Conservation (phyloP, 2,329 filamentous ascomycete species). For the Diaporthe humulicola region DNA sequence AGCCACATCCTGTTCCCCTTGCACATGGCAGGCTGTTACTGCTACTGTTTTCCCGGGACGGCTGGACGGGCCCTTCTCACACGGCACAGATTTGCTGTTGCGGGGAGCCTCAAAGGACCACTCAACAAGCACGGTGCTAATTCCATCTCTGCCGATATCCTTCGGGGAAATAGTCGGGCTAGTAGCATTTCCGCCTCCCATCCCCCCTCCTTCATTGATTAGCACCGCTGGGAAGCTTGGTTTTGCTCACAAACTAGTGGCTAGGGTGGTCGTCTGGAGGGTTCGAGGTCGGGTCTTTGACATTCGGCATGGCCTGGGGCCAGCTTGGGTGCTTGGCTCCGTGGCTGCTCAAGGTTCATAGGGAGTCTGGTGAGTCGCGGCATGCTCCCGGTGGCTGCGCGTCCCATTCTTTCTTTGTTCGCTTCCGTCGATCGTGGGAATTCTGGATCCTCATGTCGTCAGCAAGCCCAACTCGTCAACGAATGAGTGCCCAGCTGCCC, state of each 20-base stretch:
- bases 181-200: slow-evolving; percentile 10
- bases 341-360: slow-evolving; percentile 11
- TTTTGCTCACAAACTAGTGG: slow-evolving; percentile 3
- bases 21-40: not conserved
- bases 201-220: slow-evolving; percentile 2
- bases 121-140: not conserved
- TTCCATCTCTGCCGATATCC: not conserved
- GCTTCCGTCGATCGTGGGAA: not conserved
- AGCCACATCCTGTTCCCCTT: not conserved
- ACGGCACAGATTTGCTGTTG: not conserved
- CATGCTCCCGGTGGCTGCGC: slow-evolving; percentile 12
- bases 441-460: slow-evolving; percentile 18
- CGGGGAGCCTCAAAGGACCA: not conserved
- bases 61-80: not conserved
- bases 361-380: not conserved
- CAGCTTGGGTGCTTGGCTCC: too few species aligned
- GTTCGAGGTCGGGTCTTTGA: slow-evolving; percentile 12
- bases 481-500: not conserved
- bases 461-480: not conserved
- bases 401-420: slow-evolving; percentile 15
- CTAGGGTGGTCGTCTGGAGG: slow-evolving; percentile 9
- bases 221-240: slow-evolving; percentile 12
- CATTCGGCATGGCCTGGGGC: not conserved
- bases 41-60: not conserved
- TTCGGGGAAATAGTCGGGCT: slow-evolving; percentile 19